phyloP scores from a whole-genome alignment of 139 green algal species.

The Micractinium conductrix region DNA sequence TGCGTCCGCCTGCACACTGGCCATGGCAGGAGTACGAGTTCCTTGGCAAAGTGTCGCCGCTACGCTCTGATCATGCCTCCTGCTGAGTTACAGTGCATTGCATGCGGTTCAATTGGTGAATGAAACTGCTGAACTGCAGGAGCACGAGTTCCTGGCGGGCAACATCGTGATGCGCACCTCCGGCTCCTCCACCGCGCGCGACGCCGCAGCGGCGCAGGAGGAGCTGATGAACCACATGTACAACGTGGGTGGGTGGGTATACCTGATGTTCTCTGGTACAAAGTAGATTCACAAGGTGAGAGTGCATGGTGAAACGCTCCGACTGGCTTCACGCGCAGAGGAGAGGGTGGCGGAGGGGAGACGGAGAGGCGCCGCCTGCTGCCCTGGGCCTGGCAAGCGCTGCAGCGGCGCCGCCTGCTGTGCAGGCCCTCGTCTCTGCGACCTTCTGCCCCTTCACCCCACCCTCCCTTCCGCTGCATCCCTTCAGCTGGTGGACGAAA shows the following conservation, averaged over 20 bases:
- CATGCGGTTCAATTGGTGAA: too few species aligned
- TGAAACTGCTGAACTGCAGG: conserved; percentile 7
- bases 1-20: too few species aligned
- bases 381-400: background rate
- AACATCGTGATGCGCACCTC: conserved; percentile 50
- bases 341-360: background rate
- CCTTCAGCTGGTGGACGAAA: conserved; percentile 2
- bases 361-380: background rate
- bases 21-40: background rate
- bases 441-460: background rate
- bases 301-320: too few species aligned
- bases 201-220: conserved; percentile 44
- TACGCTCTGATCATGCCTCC: too few species aligned
- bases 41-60: too few species aligned
- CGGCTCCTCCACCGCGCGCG: conserved; percentile 38
- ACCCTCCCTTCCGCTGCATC: background rate
- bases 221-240: conserved; percentile 54
- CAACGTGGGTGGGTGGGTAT: background rate
- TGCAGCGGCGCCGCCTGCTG: too few species aligned
- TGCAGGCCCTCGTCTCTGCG: too few species aligned
- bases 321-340: too few species aligned
- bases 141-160: conserved; percentile 44
- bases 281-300: too few species aligned
- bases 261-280: too few species aligned
- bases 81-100: too few species aligned